Evolutionary conservation across 352 stramenopile genomes (phyloP).

Genomic region (Phytophthora sojae): DNA sequence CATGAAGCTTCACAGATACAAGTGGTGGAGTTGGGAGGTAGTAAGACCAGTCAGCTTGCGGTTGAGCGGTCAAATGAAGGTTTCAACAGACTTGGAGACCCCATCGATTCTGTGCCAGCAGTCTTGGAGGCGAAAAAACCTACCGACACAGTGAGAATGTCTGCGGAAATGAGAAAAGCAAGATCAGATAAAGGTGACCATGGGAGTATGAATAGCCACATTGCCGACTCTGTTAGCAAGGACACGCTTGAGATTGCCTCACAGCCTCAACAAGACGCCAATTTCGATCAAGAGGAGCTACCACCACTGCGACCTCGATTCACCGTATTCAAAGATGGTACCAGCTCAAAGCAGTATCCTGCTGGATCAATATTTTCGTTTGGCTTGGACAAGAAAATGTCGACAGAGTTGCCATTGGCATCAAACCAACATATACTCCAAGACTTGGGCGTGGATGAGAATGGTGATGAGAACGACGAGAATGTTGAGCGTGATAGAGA

Average conservation of each 20-base stretch:
- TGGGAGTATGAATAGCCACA: neutral
- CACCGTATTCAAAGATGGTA: slow-evolving; percentile 1
- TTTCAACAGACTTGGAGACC: neutral
- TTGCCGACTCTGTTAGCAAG: neutral
- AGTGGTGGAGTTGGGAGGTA: neutral
- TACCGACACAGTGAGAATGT: neutral
- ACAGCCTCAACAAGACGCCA: neutral
- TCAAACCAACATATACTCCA: neutral
- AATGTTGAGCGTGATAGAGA: neutral
- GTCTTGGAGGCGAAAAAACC: neutral
- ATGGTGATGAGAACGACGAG: neutral
- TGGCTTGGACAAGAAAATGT: neutral
- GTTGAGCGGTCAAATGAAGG: neutral
- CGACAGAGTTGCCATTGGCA: neutral
- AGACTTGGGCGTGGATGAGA: neutral
- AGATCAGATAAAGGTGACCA: neutral
- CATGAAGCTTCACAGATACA: neutral
- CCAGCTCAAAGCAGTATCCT: neutral
- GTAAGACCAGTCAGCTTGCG: no score
- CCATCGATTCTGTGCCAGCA: neutral
- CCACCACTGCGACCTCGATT: slow-evolving; percentile 1
- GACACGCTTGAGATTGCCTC: no score
- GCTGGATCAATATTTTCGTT: slow-evolving; percentile 31
- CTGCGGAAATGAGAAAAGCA: neutral
- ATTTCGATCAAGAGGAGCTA: neutral